Base-by-base conservation (phyloP, 306 rosid genomes). In the Prosopis cineraria region DNA sequence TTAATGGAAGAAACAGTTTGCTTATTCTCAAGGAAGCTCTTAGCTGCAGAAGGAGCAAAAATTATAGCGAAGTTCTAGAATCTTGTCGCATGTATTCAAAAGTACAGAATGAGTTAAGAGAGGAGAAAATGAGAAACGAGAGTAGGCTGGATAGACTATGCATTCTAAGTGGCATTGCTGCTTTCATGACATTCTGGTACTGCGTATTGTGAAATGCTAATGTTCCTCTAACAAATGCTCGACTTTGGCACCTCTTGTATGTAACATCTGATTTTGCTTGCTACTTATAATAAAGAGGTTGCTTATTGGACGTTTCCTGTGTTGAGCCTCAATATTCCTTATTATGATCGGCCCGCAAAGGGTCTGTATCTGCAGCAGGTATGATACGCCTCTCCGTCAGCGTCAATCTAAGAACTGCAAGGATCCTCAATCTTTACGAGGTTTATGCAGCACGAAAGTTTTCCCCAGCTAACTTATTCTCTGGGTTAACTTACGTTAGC, bases 91-190 rank as follows among this genome's bases (percentile, higher is more conserved):
- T 77, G 77, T 93, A 89, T 83, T 84, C 96, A 17, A 91, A 81
- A 81, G 96, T 87, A 74, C 91, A 87, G 87, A 90, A 79, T 74
- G 91, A 87, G 91, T 84, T 91, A 17, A 93, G 84, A 63, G 98
- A 90, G 85, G 97, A 89, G 80, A 93, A 89, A 90, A 89, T 93
- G 91, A 86, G 93, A 79, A 90, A 81, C 43, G 97, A 93, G 66
- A 91, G 87, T 86, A 73, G 94, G 85, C 79, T 91, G 50, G 94
- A 81, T 69, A 81, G 78, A 52, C 81, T 81, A 10, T 81, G 85
- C 41, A 81, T 81, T 70, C 55, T 81, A 45, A 70, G 81, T 76
- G 85, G 81, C 81, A 81, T 81, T 76, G 85, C 85, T 6, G 85
- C 85, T 22, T 70, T 81, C 65, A 70, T 81, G 78, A 81, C 85